Percentiles rank a stretch among this genome's conserved stretches.
phyloP scores from a whole-genome alignment of 176 grass and related monocot species.

The Bonia amplexicaulis region DNA sequence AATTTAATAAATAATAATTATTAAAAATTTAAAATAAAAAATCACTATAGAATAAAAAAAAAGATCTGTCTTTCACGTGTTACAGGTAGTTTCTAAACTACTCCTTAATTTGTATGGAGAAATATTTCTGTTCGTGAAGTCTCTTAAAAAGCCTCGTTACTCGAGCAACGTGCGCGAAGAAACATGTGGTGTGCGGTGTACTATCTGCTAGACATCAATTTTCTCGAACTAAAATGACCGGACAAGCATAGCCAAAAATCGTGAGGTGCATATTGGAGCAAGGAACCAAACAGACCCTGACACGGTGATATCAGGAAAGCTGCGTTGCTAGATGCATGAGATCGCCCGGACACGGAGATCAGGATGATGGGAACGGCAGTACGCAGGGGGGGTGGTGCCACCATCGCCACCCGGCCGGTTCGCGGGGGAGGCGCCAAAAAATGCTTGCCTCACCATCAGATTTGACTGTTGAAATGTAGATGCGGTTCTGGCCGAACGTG shows the following conservation, averaged over 20 bases:
- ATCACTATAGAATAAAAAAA: too few relatives aligned
- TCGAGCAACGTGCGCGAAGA: not conserved
- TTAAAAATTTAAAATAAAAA: too few relatives aligned
- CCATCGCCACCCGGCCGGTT: not conserved
- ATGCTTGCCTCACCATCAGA: not conserved
- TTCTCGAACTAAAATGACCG: not conserved
- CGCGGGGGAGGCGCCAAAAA: not conserved
- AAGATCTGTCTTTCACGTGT: too few relatives aligned
- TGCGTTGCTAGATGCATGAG: not conserved
- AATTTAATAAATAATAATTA: too few relatives aligned
- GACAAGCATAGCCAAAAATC: not conserved
- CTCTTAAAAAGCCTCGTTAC: not conserved
- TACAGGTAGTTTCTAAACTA: too few relatives aligned
- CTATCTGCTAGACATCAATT: not conserved
- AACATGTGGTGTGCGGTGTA: not conserved
- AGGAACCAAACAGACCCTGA: not conserved
- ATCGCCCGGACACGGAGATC: not conserved
- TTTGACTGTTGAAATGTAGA: not conserved
- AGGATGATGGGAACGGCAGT: not conserved
- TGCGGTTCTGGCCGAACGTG: not conserved
- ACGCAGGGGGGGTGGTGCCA: not conserved
- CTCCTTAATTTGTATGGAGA: not conserved
- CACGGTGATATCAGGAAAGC: not conserved
- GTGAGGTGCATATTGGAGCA: not conserved
- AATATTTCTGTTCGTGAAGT: not conserved